These are phyloP conservation scores for Colletotrichum eremochloae DNA, from an alignment of 2,329 filamentous ascomycete species.

Conservation along the genomic window DNA sequence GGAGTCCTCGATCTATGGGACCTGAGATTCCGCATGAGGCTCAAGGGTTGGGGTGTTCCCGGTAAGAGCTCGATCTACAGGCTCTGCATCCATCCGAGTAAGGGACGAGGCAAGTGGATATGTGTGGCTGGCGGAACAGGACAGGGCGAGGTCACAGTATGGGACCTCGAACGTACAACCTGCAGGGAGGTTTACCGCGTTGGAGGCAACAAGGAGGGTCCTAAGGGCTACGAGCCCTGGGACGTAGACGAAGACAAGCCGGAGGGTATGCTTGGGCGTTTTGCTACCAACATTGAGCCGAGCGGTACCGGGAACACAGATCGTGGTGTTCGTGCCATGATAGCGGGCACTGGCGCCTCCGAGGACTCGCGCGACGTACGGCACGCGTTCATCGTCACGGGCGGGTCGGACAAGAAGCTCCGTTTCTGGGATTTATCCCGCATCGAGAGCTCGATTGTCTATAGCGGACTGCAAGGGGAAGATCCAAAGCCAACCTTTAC, in stretches of 20 bases:
- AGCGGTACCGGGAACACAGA: constrained; percentile 68
- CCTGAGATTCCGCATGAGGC: constrained; percentile 88
- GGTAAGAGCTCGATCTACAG: constrained; percentile 85
- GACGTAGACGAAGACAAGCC: constrained; percentile 91
- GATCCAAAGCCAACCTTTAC: constrained; percentile 82
- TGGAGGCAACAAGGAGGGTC: constrained; percentile 70
- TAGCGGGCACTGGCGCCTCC: constrained; percentile 77
- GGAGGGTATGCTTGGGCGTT: constrained; percentile 88
- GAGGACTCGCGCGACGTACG: constrained; percentile 80
- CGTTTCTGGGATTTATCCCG: constrained; percentile 92
- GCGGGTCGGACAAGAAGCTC: constrained; percentile 89
- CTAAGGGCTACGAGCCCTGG: constrained; percentile 83
- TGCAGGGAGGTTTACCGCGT: constrained; percentile 91
- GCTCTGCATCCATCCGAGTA: constrained; percentile 82
- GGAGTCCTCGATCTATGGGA: constrained; percentile 97
- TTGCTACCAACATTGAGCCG: constrained; percentile 80
- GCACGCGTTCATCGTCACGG: constrained; percentile 87
- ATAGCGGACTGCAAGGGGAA: constrained; percentile 81
- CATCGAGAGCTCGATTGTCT: constrained; percentile 81
- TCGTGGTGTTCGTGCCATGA: constrained; percentile 80
- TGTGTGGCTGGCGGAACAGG: constrained; percentile 90
- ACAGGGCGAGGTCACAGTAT: constrained; percentile 90
- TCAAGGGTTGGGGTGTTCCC: constrained; percentile 90
- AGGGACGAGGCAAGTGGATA: constrained; percentile 84
- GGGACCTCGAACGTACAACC: constrained; percentile 91